Percentiles rank a stretch among this genome's conserved stretches.
Conservation (phyloP, 176 grass and related monocot species). For the Oropetium thomaeum region DNA sequence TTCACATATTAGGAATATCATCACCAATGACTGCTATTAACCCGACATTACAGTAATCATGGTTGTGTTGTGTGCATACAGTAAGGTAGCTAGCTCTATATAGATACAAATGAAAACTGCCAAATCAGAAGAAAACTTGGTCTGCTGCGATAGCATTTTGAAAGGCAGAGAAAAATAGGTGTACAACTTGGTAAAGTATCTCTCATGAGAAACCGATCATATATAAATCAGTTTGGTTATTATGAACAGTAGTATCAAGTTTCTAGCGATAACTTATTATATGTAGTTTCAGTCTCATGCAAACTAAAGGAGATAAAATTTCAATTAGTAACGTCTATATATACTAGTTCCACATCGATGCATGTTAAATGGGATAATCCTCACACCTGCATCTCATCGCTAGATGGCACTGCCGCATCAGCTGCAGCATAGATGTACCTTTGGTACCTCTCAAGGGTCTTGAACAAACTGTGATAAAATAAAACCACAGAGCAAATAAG, state of each 20-base stretch:
- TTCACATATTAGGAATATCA: not conserved
- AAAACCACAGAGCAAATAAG: slow-evolving; percentile 10
- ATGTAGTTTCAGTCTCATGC: not conserved
- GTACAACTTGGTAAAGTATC: not conserved
- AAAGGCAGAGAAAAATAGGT: not conserved
- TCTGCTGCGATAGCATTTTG: not conserved
- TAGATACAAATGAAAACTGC: not conserved
- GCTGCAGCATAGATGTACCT: slow-evolving; percentile 54
- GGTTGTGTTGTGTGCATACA: not conserved
- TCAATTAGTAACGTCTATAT: not conserved
- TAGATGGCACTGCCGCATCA: slow-evolving; percentile 36
- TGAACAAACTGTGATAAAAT: slow-evolving; percentile 53
- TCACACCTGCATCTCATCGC: slow-evolving; percentile 56
- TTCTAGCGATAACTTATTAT: not conserved
- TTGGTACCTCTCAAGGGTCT: slow-evolving; percentile 76
- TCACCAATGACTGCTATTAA: not conserved
- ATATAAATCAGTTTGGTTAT: not conserved
- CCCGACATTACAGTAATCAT: not conserved
- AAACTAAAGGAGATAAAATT: not conserved
- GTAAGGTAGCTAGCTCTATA: not conserved
- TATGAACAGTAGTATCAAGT: not conserved
- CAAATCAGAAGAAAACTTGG: not conserved
- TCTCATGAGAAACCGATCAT: not conserved
- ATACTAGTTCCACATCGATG: not conserved
- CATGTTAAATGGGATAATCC: not conserved